Evolutionary conservation across 345 rosid genomes (phyloP).

Genomic region (Camelina hispida): DNA sequence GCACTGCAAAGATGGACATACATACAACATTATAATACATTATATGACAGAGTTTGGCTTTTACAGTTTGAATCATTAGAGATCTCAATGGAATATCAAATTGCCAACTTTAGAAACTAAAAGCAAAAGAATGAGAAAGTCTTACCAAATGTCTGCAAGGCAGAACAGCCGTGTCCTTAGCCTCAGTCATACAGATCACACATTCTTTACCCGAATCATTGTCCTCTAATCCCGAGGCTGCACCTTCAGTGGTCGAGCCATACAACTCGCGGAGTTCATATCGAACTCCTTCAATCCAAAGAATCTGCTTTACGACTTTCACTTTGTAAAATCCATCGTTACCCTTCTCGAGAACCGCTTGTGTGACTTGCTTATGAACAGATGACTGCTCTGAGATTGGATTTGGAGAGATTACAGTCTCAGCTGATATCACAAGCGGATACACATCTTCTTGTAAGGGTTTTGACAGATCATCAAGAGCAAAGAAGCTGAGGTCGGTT

Average conservation of each 20-base stretch:
- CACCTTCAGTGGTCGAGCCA: slow-evolving; percentile 54
- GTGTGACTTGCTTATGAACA: slow-evolving; percentile 79
- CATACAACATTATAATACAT: slow-evolving; percentile 20
- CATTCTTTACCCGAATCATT: slow-evolving; percentile 80
- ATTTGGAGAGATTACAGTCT: slow-evolving; percentile 48
- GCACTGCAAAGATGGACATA: slow-evolving; percentile 53
- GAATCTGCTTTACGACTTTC: slow-evolving; percentile 75
- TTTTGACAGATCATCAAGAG: slow-evolving; percentile 73
- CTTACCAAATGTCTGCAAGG: slow-evolving; percentile 94
- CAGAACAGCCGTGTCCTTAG: slow-evolving; percentile 81
- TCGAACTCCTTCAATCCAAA: slow-evolving; percentile 83
- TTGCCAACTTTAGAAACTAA: slow-evolving; percentile 1
- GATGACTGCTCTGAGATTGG: slow-evolving; percentile 44
- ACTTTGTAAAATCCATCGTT: slow-evolving; percentile 54
- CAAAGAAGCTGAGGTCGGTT: slow-evolving; percentile 78
- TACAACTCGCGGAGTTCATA: slow-evolving; percentile 84
- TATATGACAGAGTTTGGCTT: too few relatives aligned
- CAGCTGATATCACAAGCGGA: slow-evolving; percentile 88
- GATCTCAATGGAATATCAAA: too few relatives aligned
- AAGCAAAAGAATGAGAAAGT: slow-evolving; percentile 4
- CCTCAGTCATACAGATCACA: slow-evolving; percentile 92
- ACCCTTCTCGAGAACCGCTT: slow-evolving; percentile 71
- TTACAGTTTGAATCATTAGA: too few relatives aligned
- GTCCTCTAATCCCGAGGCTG: slow-evolving; percentile 62
- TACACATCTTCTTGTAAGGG: slow-evolving; percentile 77